A percentile compares a stretch with the other conserved stretches of the same genome.
Evolutionary conservation across 306 rosid genomes (phyloP).

Genomic region (Mucuna pruriens): DNA sequence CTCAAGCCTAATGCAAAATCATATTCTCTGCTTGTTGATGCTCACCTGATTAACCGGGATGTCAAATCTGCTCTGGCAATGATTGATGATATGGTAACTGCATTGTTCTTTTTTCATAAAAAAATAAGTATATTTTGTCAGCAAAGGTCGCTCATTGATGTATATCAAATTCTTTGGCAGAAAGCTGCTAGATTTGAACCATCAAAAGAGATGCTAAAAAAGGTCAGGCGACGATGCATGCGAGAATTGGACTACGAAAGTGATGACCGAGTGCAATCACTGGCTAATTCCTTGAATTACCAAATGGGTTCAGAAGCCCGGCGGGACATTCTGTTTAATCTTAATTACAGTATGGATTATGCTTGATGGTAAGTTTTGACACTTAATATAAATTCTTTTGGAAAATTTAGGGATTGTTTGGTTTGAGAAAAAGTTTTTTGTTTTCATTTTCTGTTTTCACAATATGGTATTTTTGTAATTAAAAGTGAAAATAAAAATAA

Average conservation of each 20-base stretch:
- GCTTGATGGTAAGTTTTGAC: conserved; percentile 57
- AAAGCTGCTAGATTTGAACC: conserved; percentile 79
- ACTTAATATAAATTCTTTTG: background rate
- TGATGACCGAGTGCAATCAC: conserved; percentile 57
- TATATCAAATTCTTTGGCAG: conserved; percentile 51
- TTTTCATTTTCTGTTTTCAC: background rate
- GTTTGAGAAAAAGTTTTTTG: background rate
- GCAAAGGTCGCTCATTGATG: conserved; percentile 38
- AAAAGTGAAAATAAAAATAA: background rate
- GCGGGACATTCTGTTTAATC: conserved; percentile 66
- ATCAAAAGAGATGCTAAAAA: conserved; percentile 61
- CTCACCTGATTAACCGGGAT: conserved; percentile 86
- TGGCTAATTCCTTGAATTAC: conserved; percentile 55
- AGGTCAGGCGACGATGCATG: conserved; percentile 74
- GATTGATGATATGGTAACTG: conserved; percentile 76
- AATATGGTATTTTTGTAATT: background rate
- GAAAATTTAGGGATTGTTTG: background rate
- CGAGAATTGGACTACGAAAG: conserved; percentile 80
- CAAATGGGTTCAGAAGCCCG: conserved; percentile 66
- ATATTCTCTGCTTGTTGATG: conserved; percentile 76
- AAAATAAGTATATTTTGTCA: background rate
- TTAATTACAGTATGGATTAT: conserved; percentile 57
- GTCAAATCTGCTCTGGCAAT: conserved; percentile 68
- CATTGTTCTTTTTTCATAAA: background rate
- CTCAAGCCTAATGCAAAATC: conserved; percentile 85